Base-by-base conservation (phyloP, 2,329 filamentous ascomycete genomes). In the Magnaporthiopsis incrustans region DNA sequence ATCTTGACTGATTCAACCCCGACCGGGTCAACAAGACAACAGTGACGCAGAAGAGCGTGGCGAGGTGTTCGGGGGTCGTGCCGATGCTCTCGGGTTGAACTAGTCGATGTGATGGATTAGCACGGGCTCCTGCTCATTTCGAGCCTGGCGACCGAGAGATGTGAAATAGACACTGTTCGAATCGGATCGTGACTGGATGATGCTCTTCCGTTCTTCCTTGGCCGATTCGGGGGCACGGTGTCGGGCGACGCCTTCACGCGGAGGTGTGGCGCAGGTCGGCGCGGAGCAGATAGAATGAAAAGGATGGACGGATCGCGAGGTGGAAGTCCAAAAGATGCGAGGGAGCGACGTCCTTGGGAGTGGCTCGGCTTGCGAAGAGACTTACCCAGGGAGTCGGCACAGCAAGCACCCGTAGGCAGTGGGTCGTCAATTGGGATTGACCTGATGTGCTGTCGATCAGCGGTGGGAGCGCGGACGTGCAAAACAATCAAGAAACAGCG, bases 1-100 rank as follows among this genome's bases (percentile, higher is more conserved):
- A 99, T 99, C 74, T 83, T 92, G 89, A 77, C 82, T 79, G 77
- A 67, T 70, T 71, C 66, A 69, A 25, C n/a, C 44, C 60, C 32
- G 26, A 25, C n/a, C 59, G 25, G 12, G 59, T 18, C 26, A 22
- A 44, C 11, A 15, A 61, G 30, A 27, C 59, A 8, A 22, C 1
- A 22, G 38, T 53, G 44, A 25, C 22, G 18, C n/a, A n/a, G 44
- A 4, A 8, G 11, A 60, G 14, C 22, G 25, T 10, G 18, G 5
- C 11, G 25, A 60, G 33, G 14, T 32, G 22, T 15, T 30, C 14
- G 58, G 27, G 22, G 26, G 4, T 32, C 35, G 11, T 60, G 58
- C 22, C 26, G 30, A 60, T n/a, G 25, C 27, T 33, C 18, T n/a
- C 33, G 58, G 30, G 58, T 26, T 22, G 4, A 60, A 60, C 58